Conservation (phyloP, 148 eudicot species). For the Cornus florida region DNA sequence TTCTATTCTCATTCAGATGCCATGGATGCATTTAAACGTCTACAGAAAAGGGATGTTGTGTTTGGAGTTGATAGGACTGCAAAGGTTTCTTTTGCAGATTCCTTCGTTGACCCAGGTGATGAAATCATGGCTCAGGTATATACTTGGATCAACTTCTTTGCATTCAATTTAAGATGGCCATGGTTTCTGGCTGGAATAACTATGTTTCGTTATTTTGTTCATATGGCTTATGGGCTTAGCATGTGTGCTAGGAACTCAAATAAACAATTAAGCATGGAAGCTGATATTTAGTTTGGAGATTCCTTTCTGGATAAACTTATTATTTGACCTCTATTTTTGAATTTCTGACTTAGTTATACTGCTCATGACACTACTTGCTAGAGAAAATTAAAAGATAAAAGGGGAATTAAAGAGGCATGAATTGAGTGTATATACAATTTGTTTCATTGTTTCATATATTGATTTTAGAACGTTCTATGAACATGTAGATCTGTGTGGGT, state of each 20-base stretch:
- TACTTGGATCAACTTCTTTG: conserved; percentile 20
- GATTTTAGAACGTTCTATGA: background rate
- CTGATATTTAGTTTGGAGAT: background rate
- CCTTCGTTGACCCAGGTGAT: conserved; percentile 96
- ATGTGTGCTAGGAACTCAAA: background rate
- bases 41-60: conserved; percentile 83
- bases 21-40: conserved; percentile 95
- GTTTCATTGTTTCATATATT: background rate
- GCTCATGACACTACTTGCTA: background rate
- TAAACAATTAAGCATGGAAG: conserved; percentile 10
- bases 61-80: conserved; percentile 97
- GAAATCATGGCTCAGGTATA: conserved; percentile 98
- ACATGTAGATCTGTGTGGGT: background rate
- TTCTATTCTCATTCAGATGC: conserved; percentile 91
- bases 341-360: background rate
- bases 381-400: background rate
- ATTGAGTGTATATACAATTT: background rate
- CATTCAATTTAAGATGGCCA: conserved; percentile 4
- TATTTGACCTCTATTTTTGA: background rate
- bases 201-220: background rate
- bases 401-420: background rate
- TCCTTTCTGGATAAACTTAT: background rate
- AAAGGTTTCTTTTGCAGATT: conserved; percentile 96
- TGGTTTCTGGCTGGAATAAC: conserved; percentile 1
- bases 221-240: background rate